These are phyloP conservation scores for Telfairia occidentalis DNA, from an alignment of 331 rosid genomes.

Conservation along the genomic window DNA sequence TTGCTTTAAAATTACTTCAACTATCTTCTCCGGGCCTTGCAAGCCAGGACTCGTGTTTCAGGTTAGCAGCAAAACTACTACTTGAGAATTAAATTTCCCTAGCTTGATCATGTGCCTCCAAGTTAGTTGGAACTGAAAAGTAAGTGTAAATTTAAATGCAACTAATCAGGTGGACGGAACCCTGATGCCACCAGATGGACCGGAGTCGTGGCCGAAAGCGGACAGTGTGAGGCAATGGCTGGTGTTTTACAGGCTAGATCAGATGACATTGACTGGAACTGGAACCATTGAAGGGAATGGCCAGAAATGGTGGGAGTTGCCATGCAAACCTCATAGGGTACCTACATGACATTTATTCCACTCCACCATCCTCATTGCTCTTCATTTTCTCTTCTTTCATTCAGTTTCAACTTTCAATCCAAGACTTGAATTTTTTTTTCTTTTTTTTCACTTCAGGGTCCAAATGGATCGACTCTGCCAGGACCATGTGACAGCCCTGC, in stretches of 20 bases:
- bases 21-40: constrained; percentile 91
- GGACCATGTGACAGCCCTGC: constrained; percentile 93
- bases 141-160: not conserved
- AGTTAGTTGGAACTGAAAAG: not conserved
- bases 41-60: constrained; percentile 81
- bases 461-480: constrained; percentile 44
- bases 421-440: not conserved
- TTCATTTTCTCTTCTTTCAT: not conserved
- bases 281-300: constrained; percentile 97
- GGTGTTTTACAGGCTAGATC: constrained; percentile 68
- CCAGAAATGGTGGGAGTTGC: constrained; percentile 94
- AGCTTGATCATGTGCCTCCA: not conserved
- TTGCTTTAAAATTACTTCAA: constrained; percentile 63
- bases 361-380: not conserved
- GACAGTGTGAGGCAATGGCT: constrained; percentile 84
- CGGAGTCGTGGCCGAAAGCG: constrained; percentile 60
- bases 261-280: constrained; percentile 65
- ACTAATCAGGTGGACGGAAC: constrained; percentile 66
- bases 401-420: not conserved
- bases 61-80: constrained; percentile 37
- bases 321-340: constrained; percentile 99
- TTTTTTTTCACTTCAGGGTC: constrained; percentile 44
- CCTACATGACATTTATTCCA: not conserved
- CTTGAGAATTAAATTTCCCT: not conserved
- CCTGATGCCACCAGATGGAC: constrained; percentile 86